Conservation (phyloP, 2,329 filamentous ascomycete species). For the Remersonia thermophila region DNA sequence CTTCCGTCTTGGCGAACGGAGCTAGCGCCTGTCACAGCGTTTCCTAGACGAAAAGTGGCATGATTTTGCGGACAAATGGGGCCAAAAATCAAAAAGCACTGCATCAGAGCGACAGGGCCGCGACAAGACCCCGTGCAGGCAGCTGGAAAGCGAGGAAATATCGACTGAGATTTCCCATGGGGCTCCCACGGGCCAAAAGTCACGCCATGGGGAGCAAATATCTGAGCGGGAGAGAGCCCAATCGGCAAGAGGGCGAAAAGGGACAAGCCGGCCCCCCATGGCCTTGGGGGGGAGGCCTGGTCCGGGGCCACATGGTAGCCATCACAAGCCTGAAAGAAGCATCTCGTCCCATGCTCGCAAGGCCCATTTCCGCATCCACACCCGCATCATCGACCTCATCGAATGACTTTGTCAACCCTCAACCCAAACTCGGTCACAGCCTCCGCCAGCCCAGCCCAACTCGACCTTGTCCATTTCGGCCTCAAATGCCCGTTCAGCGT, state of each 20-base stretch:
- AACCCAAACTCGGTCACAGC: no score
- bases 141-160: slow-evolving; percentile 1
- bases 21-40: slow-evolving; percentile 9
- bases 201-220: slow-evolving; percentile 14
- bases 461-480: no score
- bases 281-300: no score
- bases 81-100: slow-evolving; percentile 14
- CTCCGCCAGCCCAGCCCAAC: no score
- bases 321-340: no score
- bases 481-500: no score
- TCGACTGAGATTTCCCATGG: slow-evolving; percentile 3
- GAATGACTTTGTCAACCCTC: background rate
- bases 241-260: slow-evolving; percentile 6
- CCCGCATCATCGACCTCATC: background rate
- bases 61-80: slow-evolving; percentile 19
- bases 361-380: no score
- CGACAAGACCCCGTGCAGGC: slow-evolving; percentile 12
- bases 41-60: slow-evolving; percentile 18
- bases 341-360: background rate
- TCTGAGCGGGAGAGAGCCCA: slow-evolving; percentile 7
- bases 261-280: no score
- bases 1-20: slow-evolving; percentile 17
- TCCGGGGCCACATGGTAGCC: no score
- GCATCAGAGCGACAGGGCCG: slow-evolving; percentile 15
- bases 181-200: slow-evolving; percentile 3